Percentiles rank a stretch among this genome's conserved stretches.
Evolutionary conservation across 768 basidiomycete genomes (phyloP).

Genomic region (Lanmaoa pseudosensibilis): DNA sequence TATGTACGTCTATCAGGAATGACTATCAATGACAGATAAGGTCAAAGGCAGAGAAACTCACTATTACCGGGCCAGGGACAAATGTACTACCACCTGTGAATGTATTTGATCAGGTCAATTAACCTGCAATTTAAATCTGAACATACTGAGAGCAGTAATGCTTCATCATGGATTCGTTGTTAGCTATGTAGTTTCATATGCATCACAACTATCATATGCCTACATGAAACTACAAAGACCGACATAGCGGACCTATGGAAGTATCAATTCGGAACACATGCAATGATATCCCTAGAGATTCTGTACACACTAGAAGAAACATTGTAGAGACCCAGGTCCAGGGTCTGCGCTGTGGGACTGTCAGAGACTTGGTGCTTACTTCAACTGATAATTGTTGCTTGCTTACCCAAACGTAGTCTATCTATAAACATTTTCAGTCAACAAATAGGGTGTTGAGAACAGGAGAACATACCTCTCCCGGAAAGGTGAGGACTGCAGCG

Average conservation of each 20-base stretch:
- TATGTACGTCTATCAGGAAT: too few relatives aligned
- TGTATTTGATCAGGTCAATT: neutral
- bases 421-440: neutral
- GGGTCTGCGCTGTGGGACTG: neutral
- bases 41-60: too few relatives aligned
- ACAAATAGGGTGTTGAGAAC: neutral
- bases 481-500: slow-evolving; percentile 1
- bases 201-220: neutral
- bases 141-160: neutral
- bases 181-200: neutral
- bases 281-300: neutral
- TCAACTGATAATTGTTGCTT: neutral
- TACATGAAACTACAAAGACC: neutral
- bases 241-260: neutral
- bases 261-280: neutral
- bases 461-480: neutral
- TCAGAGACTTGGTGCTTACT: neutral
- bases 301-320: neutral
- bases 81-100: neutral
- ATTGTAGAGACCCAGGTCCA: neutral
- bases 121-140: neutral
- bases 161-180: neutral
- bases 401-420: slow-evolving; percentile 2
- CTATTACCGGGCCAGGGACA: neutral
- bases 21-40: too few relatives aligned